Evolutionary conservation across 257 asterid species (phyloP), one percentile per base, ranked within the genome.

Genomic region (Forsythia suspensa): DNA sequence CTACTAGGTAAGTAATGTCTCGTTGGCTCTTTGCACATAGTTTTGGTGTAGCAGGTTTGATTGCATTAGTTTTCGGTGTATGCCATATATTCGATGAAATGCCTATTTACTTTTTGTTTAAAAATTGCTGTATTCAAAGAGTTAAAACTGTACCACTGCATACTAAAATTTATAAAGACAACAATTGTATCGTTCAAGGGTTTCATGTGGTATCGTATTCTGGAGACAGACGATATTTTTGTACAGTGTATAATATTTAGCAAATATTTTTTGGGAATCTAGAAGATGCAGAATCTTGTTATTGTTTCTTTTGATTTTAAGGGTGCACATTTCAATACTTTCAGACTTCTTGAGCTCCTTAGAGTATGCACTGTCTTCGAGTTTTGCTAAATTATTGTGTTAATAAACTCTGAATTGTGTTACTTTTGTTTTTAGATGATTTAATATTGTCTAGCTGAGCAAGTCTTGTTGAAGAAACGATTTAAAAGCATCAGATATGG

Each of bases 401-500:
- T 57, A 18, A 69, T 43, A 51, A 34, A 51, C 37, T 70, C 71
- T 76, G 73, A 69, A 40, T 61, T 6, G 36, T 6, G 21, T 46
- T 71, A 34, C 34, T 41, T 34, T 46, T 29, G 34, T 74, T 18
- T 71, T 69, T n/a, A 74, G 80, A 63, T 72, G 44, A 44, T 79
- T 78, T 55, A 43, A 44, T 48, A 18, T 55, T 51, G 74, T 65
- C 5, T 4, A 34, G 40, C 59, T 21, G 74, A 57, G 82, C 46
- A 82, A 76, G 11, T 46, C 36, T 52, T 74, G 48, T 40, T 67
- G 61, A 8, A 75, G 80, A 71, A 37, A 59, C 15, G 48, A 72
- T 74, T 72, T 24, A 36, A 43, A 57, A 8, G 69, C 46, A 1
- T 1, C 34, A 80, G 70, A 71, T 16, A 94, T 94, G 98, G 91